Conservation (phyloP, 192 early-diverging fungal species). For the Backusella luteola region DNA sequence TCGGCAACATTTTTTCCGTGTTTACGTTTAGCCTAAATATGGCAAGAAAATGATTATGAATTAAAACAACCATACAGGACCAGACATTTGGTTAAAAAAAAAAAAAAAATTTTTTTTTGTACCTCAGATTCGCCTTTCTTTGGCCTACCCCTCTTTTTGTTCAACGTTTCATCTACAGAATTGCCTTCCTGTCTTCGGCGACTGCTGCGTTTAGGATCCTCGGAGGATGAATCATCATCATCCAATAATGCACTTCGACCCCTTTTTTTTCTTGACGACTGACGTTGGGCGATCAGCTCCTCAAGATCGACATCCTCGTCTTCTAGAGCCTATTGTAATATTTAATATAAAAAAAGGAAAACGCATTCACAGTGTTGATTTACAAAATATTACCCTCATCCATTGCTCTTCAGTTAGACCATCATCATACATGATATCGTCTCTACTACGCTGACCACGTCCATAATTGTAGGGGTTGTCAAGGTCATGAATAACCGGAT, state of each 20-base stretch:
- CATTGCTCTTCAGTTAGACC: slow-evolving; percentile 94
- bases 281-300: slow-evolving; percentile 44
- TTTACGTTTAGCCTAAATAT: slow-evolving; percentile 13
- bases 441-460: slow-evolving; percentile 72
- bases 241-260: background rate
- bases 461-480: slow-evolving; percentile 53
- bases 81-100: background rate
- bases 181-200: background rate
- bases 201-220: background rate
- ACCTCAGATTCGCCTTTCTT: slow-evolving; percentile 16
- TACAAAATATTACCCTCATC: slow-evolving; percentile 48
- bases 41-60: background rate
- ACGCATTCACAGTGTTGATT: background rate
- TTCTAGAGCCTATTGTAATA: slow-evolving; percentile 54
- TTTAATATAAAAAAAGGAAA: background rate
- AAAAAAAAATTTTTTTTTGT: background rate
- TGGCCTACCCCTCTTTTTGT: slow-evolving; percentile 15
- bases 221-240: background rate
- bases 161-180: background rate
- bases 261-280: slow-evolving; percentile 37
- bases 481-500: slow-evolving; percentile 34
- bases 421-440: slow-evolving; percentile 86
- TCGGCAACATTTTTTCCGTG: slow-evolving; percentile 20
- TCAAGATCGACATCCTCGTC: slow-evolving; percentile 63
- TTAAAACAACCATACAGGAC: background rate